Evolutionary conservation across 768 basidiomycete species (phyloP), one percentile per base, ranked within the genome.

Genomic region (Trametopsis cervina): DNA sequence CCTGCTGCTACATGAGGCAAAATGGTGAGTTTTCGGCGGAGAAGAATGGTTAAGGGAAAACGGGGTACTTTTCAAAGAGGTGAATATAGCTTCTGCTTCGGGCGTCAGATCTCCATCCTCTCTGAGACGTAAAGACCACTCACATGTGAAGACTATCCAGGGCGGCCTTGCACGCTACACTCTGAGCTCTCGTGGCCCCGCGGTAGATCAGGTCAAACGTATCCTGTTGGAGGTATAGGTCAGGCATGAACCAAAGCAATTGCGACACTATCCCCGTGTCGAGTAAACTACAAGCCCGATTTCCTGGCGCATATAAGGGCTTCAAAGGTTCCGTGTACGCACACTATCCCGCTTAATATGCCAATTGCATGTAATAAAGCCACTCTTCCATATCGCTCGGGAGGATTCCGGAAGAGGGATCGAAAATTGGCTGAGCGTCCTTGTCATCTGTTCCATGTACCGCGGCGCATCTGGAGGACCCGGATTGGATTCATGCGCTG

Each of bases 51-150:
- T 11, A 35, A 17, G 10, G 38, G 27, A 47, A 33, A 47, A 10
- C n/a, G n/a, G n/a, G n/a, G n/a, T 26, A 52, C 51, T 52, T 52
- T 22, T 52, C 51, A 44, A 52, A 52, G 17, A 52, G 25, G 36
- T 47, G 46, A 15, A 52, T 52, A 24, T 43, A 52, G 29, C 51
- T 52, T 43, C 51, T 52, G 41, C 24, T 13, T n/a, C n/a, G n/a
- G n/a, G n/a, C n/a, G n/a, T n/a, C n/a, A n/a, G n/a, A n/a, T n/a
- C n/a, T n/a, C n/a, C n/a, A n/a, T n/a, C n/a, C n/a, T n/a, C n/a
- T n/a, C n/a, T n/a, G n/a, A n/a, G n/a, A 21, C n/a, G 7, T 15
- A 37, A 7, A 41, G 1, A 44, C 2, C 15, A 33, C 51, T 13
- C 26, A 52, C 51, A 52, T 52, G 10, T 21, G 23, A 9, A 52